Conservation (phyloP, 257 asterid species). For the Gentiana dahurica region DNA sequence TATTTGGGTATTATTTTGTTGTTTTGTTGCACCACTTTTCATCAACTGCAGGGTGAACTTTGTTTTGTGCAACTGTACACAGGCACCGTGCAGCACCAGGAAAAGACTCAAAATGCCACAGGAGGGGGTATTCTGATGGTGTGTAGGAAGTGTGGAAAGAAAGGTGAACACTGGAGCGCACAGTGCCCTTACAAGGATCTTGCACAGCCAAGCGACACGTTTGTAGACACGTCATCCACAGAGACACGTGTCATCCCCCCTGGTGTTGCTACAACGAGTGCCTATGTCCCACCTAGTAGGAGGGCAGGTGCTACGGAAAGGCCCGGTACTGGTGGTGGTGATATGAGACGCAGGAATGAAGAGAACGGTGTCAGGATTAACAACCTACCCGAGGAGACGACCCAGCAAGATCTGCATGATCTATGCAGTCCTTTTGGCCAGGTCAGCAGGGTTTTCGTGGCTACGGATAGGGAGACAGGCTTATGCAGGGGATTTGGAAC, state of each 20-base stretch:
- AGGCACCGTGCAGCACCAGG: not conserved
- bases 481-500: too few relatives aligned
- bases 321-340: not conserved
- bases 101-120: conserved; percentile 1
- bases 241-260: not conserved
- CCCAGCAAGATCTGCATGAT: conserved; percentile 6
- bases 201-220: conserved; percentile 1
- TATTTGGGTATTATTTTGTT: not conserved
- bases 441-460: too few relatives aligned
- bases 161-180: conserved; percentile 13
- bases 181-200: conserved; percentile 11
- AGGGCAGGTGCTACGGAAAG: conserved; percentile 1
- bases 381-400: conserved; percentile 10
- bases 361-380: conserved; percentile 11
- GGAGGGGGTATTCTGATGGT: conserved; percentile 12
- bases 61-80: not conserved
- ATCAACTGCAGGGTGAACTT: too few relatives aligned
- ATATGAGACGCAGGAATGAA: conserved; percentile 11
- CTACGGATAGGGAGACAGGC: too few relatives aligned
- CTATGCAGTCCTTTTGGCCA: conserved; percentile 5
- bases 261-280: not conserved
- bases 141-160: conserved; percentile 6
- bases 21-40: too few relatives aligned
- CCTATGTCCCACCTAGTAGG: conserved; percentile 10
- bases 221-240: conserved; percentile 5